Base-by-base conservation (phyloP, 2,329 filamentous ascomycete genomes). In the Boeremia lycopersici region DNA sequence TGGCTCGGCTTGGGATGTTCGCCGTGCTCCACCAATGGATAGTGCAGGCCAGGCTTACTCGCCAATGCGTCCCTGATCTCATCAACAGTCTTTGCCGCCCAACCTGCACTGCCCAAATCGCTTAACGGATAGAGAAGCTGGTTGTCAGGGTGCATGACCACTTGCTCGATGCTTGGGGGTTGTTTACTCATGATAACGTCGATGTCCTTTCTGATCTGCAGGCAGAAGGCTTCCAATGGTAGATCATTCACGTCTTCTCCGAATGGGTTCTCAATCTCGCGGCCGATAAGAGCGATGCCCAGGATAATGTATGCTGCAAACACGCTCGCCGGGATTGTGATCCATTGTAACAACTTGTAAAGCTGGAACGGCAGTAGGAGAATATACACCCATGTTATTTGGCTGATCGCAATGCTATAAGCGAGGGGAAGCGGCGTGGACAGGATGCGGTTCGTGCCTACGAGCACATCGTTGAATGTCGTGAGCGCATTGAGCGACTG, bases 371-470 rank as follows among this genome's bases (percentile, higher is more conserved):
- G 91, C 0, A 96, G 82, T 6, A 91, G 80, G 48, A 91, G 76
- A 52, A 95, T 86, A 74, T 95, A 96, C 36, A 92, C 83, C 85
- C 89, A 92, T 25, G 91, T 91, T 65, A 95, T 93, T 68, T 95
- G 91, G 26, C 86, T 85, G 69, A 95, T 93, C 61, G 90, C 86
- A 62, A 96, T 95, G 61, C 83, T 85, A 77, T 95, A 95, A n/a
- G 90, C 91, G 46, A 91, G 82, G 1, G 91, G 91, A 0, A 95
- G 81, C 1, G 91, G 91, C 0, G 91, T 95, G 71, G 87, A 90
- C 15, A 93, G 83, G 29, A 96, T 87, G 54, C 90, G 87, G 66
- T 95, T 90, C 17, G 86, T 87, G 44, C 87, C 86, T 5, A 84
- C 85, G 64, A 91, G 79, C 38, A 88, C 83, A 59, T 96, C 90